Conservation (phyloP, 441 rosid genomes). For the Isatis lusitanica region DNA sequence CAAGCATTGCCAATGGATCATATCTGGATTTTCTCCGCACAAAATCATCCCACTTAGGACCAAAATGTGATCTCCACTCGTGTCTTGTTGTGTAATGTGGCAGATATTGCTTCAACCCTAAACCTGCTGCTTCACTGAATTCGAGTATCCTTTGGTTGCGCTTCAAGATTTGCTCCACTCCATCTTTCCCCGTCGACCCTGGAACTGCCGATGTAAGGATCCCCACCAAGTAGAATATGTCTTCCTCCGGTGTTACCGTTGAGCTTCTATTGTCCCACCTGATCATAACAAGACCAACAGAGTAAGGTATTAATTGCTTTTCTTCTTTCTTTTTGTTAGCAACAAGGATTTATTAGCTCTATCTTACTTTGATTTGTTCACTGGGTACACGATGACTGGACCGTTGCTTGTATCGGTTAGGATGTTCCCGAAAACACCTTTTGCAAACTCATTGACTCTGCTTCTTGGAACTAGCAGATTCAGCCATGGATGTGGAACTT, state of each 20-base stretch:
- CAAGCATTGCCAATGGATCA: conserved; percentile 88
- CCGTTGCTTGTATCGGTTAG: conserved; percentile 90
- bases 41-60: conserved; percentile 69
- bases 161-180: conserved; percentile 63
- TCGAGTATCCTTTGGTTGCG: conserved; percentile 72
- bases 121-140: conserved; percentile 52
- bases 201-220: conserved; percentile 88
- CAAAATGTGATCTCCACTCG: conserved; percentile 89
- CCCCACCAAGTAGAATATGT: conserved; percentile 89
- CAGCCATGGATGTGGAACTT: conserved; percentile 98
- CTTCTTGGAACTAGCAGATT: conserved; percentile 86
- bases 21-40: conserved; percentile 70
- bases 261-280: conserved; percentile 98
- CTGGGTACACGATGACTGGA: conserved; percentile 89
- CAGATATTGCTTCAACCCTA: conserved; percentile 87
- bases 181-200: conserved; percentile 66
- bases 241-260: conserved; percentile 79
- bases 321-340: not conserved
- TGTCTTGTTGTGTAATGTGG: conserved; percentile 77
- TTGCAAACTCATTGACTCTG: conserved; percentile 65
- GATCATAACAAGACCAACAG: not conserved
- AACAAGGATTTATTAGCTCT: not conserved
- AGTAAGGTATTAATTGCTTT: not conserved
- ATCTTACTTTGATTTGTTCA: conserved; percentile 81
- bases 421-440: conserved; percentile 73